Evolutionary conservation across 2,329 filamentous ascomycete genomes (phyloP), one percentile per base, ranked within the genome.

Genomic region (Lecanicillium sp.): DNA sequence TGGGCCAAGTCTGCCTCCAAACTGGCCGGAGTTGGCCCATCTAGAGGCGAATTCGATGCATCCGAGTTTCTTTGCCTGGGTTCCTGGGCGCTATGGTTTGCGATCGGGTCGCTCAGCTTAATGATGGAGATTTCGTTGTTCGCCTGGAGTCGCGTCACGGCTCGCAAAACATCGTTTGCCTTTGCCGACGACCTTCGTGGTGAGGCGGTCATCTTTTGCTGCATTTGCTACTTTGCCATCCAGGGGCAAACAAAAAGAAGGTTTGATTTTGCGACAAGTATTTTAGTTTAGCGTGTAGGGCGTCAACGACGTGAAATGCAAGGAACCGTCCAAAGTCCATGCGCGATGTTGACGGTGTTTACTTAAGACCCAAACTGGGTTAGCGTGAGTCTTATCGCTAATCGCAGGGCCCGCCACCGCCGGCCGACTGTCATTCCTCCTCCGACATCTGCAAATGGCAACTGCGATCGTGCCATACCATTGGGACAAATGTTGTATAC

Each of bases 1-100:
- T 96, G 89, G 20, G 74, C 70, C 19, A 96, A 71, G 59, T 96
- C 90, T 19, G 85, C 85, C 47, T 85, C 80, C 7, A 96, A 70
- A 14, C 82, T 82, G 13, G 83, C 75, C 0, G 89, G 87, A 9
- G 80, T 85, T 14, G 78, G 76, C 44, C 73, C 77, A 48, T 82
- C 78, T 45, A 79, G 71, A 17, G 73, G 71, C 44, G 76, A 65
- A 47, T 70, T 73, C 25, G 84, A 87, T 33, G 78, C 77, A 59
- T 92, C 85, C 4, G 86, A 94, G 22, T 71, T 79, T 45, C 83
- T 71, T 43, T 73, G 73, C 44, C 55, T 51, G 9, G 52, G 40
- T 57, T 61, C 54, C 47, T 58, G 51, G 29, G 51, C 50, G 37
- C 45, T 61, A 36, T 73, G 68, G 33, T 73, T 71, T 29, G 75